A percentile compares a stretch with the other conserved stretches of the same genome.
phyloP scores from a whole-genome alignment of 306 rosid genomes.

The Albizia julibrissin region DNA sequence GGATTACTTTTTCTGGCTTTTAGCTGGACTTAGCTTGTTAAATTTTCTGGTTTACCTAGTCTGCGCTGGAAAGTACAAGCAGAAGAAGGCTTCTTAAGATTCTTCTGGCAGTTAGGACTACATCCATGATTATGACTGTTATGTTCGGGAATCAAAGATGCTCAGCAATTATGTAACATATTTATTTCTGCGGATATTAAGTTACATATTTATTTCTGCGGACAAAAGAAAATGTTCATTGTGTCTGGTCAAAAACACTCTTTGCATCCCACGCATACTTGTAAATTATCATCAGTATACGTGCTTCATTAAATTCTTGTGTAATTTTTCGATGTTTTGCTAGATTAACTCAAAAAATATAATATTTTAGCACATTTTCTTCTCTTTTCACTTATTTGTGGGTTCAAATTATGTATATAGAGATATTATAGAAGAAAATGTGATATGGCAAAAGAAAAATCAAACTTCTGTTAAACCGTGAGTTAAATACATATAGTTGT shows the following conservation, averaged over 20 bases:
- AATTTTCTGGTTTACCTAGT: conserved; percentile 64
- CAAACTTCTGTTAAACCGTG: no score
- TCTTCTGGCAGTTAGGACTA: background rate
- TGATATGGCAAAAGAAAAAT: no score
- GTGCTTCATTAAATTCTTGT: background rate
- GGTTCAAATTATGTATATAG: no score
- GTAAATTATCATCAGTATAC: background rate
- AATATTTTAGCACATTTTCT: no score
- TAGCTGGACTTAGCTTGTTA: conserved; percentile 79
- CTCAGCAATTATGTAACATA: conserved; percentile 16
- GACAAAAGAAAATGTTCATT: conserved; percentile 12
- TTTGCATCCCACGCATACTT: background rate
- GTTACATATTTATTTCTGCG: conserved; percentile 2
- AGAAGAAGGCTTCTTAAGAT: conserved; percentile 65
- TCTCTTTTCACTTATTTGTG: no score
- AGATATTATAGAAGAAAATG: no score
- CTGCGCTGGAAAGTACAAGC: conserved; percentile 71
- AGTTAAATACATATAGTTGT: no score
- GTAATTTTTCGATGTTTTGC: background rate
- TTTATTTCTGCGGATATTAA: background rate
- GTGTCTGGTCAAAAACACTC: background rate
- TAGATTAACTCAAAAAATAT: no score
- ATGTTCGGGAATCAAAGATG: conserved; percentile 20
- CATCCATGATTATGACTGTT: conserved; percentile 25
- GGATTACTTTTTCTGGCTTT: conserved; percentile 86